These are phyloP conservation scores for Olyra latifolia DNA, from an alignment of 176 grass and related monocot genomes.

Conservation along the genomic window DNA sequence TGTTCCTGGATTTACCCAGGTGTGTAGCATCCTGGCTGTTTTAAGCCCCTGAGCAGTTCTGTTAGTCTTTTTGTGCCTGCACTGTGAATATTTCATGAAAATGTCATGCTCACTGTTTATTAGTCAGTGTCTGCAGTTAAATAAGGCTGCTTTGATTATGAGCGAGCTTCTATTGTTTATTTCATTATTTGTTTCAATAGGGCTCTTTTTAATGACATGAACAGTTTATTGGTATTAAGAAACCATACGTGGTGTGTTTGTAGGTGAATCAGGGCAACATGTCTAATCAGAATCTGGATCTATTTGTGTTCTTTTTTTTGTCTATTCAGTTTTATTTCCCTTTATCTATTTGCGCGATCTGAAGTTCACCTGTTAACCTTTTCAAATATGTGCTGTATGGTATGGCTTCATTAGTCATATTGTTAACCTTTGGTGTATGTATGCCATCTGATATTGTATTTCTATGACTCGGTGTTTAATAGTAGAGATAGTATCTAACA, in stretches of 20 bases:
- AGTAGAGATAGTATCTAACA: too few relatives aligned
- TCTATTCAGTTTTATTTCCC: not conserved
- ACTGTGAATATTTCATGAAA: not conserved
- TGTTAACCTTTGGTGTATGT: not conserved
- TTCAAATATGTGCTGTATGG: not conserved
- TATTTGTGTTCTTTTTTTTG: not conserved
- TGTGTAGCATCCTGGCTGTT: not conserved
- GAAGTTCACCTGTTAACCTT: not conserved
- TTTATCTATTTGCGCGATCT: not conserved
- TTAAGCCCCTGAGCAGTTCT: not conserved
- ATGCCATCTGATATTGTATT: conserved; percentile 3
- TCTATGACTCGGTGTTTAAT: too few relatives aligned
- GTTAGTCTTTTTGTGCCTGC: not conserved
- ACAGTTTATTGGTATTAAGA: too few relatives aligned
- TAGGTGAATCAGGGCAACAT: too few relatives aligned
- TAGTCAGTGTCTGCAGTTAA: not conserved
- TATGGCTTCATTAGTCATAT: not conserved
- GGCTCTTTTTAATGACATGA: too few relatives aligned
- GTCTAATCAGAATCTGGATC: too few relatives aligned
- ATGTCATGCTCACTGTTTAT: not conserved
- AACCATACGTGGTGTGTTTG: too few relatives aligned
- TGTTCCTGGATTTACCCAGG: not conserved
- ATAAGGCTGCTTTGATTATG: not conserved
- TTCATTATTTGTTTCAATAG: too few relatives aligned
- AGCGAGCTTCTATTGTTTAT: too few relatives aligned